These are phyloP conservation scores for Solanum dulcamara DNA, from an alignment of 257 asterid genomes.

Conservation along the genomic window DNA sequence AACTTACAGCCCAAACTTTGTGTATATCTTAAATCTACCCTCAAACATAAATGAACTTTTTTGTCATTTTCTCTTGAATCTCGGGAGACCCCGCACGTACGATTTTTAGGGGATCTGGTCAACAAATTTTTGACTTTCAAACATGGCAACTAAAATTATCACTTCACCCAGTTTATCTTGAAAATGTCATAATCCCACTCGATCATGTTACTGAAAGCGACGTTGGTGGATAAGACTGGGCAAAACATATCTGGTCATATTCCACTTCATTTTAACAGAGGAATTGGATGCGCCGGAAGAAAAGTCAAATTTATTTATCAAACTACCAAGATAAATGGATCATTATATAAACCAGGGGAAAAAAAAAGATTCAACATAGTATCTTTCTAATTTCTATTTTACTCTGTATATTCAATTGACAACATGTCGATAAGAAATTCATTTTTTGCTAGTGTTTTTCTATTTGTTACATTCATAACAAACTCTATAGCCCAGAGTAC, in stretches of 20 bases:
- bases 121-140: too few relatives aligned
- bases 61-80: too few relatives aligned
- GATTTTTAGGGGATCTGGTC: too few relatives aligned
- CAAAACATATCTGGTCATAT: not conserved
- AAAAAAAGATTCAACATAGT: not conserved
- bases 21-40: too few relatives aligned
- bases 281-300: not conserved
- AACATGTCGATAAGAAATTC: not conserved
- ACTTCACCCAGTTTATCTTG: not conserved
- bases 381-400: too few relatives aligned
- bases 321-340: not conserved
- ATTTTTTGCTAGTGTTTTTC: slow-evolving; percentile 8
- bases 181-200: not conserved
- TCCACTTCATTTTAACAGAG: not conserved
- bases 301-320: not conserved
- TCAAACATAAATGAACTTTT: too few relatives aligned
- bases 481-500: slow-evolving; percentile 21
- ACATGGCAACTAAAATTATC: not conserved
- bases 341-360: not conserved
- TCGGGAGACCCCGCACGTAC: too few relatives aligned
- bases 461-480: not conserved
- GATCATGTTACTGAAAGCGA: not conserved
- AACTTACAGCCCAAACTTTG: too few relatives aligned
- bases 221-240: not conserved
- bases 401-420: not conserved